Base-by-base conservation (phyloP, 1,284 basidiomycete genomes). In the Volvariella surrecta region DNA sequence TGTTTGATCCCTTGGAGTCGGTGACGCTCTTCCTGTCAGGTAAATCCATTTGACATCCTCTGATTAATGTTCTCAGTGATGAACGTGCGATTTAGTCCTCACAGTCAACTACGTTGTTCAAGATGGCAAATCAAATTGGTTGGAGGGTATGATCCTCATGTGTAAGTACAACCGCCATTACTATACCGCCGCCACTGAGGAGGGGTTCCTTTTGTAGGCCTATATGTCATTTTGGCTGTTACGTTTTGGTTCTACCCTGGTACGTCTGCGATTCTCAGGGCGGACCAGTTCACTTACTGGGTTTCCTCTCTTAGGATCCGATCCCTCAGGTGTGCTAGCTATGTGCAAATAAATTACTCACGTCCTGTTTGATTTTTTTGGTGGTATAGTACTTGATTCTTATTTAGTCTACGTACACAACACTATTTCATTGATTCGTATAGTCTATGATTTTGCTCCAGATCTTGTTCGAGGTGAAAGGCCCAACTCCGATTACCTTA, bases 111-210 rank as follows among this genome's bases (percentile, higher is more conserved):
- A 89, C 49, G 82, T 86, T 37, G 81, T 90, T 4, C 74, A 78
- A 42, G 88, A 92, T 57, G 89, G 88, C 21, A 83, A 88, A 58
- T 89, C 86, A 3, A 90, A 91, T 59, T 92, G 85, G 79, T 64
- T 85, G 0, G 82, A 86, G 57, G 84, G 84, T 3, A 70, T 80
- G 54, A 79, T 88, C 52, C 64, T 88, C 13, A 82, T 88, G 66
- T 73, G 79, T 82, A 55, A 50, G 58, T 51, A 11, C 19, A 35
- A 20, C 10, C 15, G 18, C 21, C 42, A 7, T 31, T 32, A 3
- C 30, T 31, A 3, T 21, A 19, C 34, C 24, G 11, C 18, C 16
- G 22, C 35, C 41, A 22, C 7, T 35, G 15, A 15, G 42, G 20
- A 22, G 39, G 40, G 37, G 24, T 43, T 41, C 21, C 20, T 32